These are phyloP conservation scores for Microsporum audouinii DNA, from an alignment of 2,329 filamentous ascomycete genomes.

Conservation along the genomic window DNA sequence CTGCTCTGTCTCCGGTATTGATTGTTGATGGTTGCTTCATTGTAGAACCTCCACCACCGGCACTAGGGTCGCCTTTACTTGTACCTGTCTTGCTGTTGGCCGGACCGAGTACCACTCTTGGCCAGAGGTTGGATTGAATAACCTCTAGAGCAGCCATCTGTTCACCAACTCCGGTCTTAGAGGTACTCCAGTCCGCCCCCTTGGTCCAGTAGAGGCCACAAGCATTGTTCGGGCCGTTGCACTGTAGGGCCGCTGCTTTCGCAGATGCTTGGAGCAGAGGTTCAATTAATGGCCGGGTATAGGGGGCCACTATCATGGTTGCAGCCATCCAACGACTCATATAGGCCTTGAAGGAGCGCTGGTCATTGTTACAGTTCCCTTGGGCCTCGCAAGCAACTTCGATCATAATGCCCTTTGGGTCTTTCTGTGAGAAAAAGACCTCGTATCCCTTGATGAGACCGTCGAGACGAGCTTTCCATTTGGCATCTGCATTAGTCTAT, in stretches of 20 bases:
- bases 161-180: constrained; percentile 50
- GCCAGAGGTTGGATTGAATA: constrained; percentile 45
- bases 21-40: constrained; percentile 33
- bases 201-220: constrained; percentile 30
- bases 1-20: constrained; percentile 53
- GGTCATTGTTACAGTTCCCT: constrained; percentile 49
- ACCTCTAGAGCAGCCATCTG: constrained; percentile 60
- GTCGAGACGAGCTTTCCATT: constrained; percentile 44
- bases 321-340: constrained; percentile 50
- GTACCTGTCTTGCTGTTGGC: constrained; percentile 42
- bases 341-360: constrained; percentile 56
- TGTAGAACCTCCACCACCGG: constrained; percentile 20
- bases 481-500: constrained; percentile 26
- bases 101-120: constrained; percentile 29
- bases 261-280: constrained; percentile 45
- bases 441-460: constrained; percentile 44
- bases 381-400: constrained; percentile 49
- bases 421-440: constrained; percentile 42
- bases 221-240: constrained; percentile 18
- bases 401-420: constrained; percentile 41
- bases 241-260: constrained; percentile 38
- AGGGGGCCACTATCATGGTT: constrained; percentile 48
- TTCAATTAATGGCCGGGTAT: constrained; percentile 41
- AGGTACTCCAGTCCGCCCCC: constrained; percentile 44
- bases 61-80: constrained; percentile 33